Conservation (phyloP, 2,329 filamentous ascomycete genomes). For the Scortechinia acanthostroma region DNA sequence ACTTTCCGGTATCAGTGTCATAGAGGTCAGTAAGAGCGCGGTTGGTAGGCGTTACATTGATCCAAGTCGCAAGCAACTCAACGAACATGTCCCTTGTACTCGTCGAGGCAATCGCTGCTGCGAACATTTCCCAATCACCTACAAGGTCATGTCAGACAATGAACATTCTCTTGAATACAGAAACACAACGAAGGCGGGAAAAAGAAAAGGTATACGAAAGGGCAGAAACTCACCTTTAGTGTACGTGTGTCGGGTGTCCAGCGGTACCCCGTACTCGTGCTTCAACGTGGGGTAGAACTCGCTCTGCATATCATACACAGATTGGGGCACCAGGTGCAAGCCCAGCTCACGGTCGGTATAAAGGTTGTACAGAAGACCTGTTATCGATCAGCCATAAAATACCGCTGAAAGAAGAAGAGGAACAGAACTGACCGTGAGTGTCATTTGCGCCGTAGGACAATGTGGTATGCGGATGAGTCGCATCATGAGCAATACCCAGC, state of each 20-base stretch:
- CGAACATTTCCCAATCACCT: constrained; percentile 67
- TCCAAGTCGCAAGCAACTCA: constrained; percentile 56
- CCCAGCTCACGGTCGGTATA: constrained; percentile 67
- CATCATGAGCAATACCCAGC: constrained; percentile 63
- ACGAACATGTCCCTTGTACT: constrained; percentile 51
- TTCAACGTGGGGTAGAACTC: constrained; percentile 56
- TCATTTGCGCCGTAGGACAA: constrained; percentile 76
- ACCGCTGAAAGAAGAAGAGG: too few relatives aligned
- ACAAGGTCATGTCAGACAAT: not conserved
- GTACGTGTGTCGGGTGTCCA: constrained; percentile 65
- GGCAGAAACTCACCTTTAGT: constrained; percentile 45
- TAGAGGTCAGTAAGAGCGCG: constrained; percentile 63
- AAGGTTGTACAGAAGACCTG: constrained; percentile 55
- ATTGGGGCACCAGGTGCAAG: constrained; percentile 49
- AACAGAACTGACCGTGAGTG: constrained; percentile 68
- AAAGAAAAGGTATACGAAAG: not conserved
- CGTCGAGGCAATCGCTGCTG: constrained; percentile 54
- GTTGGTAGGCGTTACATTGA: constrained; percentile 61
- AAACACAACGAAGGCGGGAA: too few relatives aligned
- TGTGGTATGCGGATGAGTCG: constrained; percentile 56
- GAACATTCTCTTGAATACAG: too few relatives aligned
- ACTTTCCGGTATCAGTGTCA: constrained; percentile 37
- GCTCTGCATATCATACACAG: constrained; percentile 56
- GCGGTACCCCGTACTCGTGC: constrained; percentile 64
- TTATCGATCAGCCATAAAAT: too few relatives aligned